Evolutionary conservation across 768 basidiomycete species (phyloP), one percentile per base, ranked within the genome.

Genomic region (Piloderma croceum): DNA sequence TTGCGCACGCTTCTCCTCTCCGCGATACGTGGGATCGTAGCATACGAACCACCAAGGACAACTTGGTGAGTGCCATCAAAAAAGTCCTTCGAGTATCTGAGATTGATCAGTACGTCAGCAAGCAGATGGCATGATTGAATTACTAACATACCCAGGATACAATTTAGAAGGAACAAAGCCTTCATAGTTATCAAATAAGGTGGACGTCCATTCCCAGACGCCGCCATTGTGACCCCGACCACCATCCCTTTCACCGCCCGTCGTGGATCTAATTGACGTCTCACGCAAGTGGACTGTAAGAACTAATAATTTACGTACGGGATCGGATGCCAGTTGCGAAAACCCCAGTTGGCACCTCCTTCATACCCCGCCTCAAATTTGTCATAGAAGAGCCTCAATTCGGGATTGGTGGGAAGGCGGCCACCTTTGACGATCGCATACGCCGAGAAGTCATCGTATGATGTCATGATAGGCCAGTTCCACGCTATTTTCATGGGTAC

Each of bases 171-270:
- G 69, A 33, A 69, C 69, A 56, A 83, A 99, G 0, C 90, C 92
- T 2, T 89, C 80, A 45, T 77, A 69, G 20, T 66, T 68, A 17
- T 79, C 81, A 33, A 93, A 74, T 21, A 72, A 49, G 12, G 91
- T 92, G 15, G 83, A 84, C 0, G 94, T 96, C 93, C 93, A 98
- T 67, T 97, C 92, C 92, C 94, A 99, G 12, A 96, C 84, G 5
- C 96, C 96, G 6, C 96, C 96, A 49, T 99, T 97, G 46, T 80
- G 77, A 9, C 88, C 85, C 57, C 67, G 75, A 3, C 79, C 77
- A 17, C 60, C 70, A 42, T 56, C 52, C 37, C 59, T 65, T 44
- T 65, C 64, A 45, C 69, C 60, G 24, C 84, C 87, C 2, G 77
- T 77, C 31, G 87, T 89, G 17, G 85, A 77, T 22, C 85, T 87